Percentiles rank a stretch among this genome's conserved stretches.
These are phyloP conservation scores for Debaryomycetaceae sp. DNA, from an alignment of 1,139 yeast genomes.

Conservation along the genomic window DNA sequence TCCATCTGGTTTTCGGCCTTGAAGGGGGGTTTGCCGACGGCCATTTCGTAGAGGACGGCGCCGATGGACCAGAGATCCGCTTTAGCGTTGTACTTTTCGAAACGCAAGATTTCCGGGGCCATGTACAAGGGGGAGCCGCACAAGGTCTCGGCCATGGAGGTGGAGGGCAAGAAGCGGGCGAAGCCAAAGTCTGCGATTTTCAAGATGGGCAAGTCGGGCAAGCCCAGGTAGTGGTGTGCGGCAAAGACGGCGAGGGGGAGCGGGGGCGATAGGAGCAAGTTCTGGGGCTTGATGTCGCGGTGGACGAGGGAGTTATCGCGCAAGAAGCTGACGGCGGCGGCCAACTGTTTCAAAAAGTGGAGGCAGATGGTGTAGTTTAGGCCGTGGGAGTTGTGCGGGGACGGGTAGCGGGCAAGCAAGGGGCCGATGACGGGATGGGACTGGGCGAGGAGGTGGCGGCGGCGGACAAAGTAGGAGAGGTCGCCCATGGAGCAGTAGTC, in stretches of 20 bases:
- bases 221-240: constrained; percentile 52
- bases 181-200: constrained; percentile 97
- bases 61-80: constrained; percentile 99
- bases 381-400: constrained; percentile 69
- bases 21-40: constrained; percentile 91
- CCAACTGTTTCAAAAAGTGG: constrained; percentile 78
- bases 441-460: constrained; percentile 57
- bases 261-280: constrained; percentile 70
- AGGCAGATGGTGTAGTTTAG: constrained; percentile 67
- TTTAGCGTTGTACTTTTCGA: constrained; percentile 92
- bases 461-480: constrained; percentile 73
- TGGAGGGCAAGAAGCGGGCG: constrained; percentile 85
- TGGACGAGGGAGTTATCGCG: constrained; percentile 80
- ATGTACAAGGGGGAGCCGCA: constrained; percentile 96
- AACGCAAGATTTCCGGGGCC: constrained; percentile 95
- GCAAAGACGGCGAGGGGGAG: constrained; percentile 48
- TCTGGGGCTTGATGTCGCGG: constrained; percentile 92
- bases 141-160: constrained; percentile 90
- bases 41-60: constrained; percentile 89
- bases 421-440: constrained; percentile 75
- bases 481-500: constrained; percentile 96
- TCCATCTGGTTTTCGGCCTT: constrained; percentile 90
- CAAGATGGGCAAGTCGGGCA: constrained; percentile 80
- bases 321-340: constrained; percentile 74
- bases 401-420: constrained; percentile 71